Conservation (phyloP, 768 basidiomycete genomes). For the Amanita inopinata region DNA sequence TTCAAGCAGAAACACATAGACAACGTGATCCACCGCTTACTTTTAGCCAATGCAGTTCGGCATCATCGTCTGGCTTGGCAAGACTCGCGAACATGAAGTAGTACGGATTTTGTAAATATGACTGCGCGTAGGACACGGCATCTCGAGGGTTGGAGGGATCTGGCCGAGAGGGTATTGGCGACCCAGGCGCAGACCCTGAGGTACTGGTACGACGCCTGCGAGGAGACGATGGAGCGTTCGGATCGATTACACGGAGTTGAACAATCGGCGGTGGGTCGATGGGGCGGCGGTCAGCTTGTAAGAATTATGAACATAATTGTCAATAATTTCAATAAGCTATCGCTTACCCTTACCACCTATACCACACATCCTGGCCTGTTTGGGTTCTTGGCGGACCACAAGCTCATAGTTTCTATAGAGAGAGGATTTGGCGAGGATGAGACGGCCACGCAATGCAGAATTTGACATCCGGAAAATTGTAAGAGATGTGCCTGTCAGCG, state of each 20-base stretch:
- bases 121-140: conserved; percentile 32
- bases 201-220: conserved; percentile 10
- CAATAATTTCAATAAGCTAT: neutral
- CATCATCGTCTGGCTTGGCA: conserved; percentile 81
- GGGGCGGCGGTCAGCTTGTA: conserved; percentile 81
- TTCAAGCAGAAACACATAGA: neutral
- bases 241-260: conserved; percentile 84
- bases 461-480: conserved; percentile 2
- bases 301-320: conserved; percentile 2
- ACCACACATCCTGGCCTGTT: conserved; percentile 86
- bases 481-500: too few species aligned
- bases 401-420: conserved; percentile 70
- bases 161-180: conserved; percentile 12
- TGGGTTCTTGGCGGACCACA: conserved; percentile 81
- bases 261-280: conserved; percentile 97
- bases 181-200: conserved; percentile 13
- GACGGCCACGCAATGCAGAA: neutral
- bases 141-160: conserved; percentile 12
- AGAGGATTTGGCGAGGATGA: neutral
- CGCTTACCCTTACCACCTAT: conserved; percentile 68
- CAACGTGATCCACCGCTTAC: conserved; percentile 22
- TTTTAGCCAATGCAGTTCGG: conserved; percentile 79
- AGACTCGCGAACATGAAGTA: conserved; percentile 94
- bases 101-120: conserved; percentile 83
- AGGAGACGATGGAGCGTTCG: conserved; percentile 16